phyloP scores from a whole-genome alignment of 352 stramenopile genomes.

The Globisporangium cylindrosporum region DNA sequence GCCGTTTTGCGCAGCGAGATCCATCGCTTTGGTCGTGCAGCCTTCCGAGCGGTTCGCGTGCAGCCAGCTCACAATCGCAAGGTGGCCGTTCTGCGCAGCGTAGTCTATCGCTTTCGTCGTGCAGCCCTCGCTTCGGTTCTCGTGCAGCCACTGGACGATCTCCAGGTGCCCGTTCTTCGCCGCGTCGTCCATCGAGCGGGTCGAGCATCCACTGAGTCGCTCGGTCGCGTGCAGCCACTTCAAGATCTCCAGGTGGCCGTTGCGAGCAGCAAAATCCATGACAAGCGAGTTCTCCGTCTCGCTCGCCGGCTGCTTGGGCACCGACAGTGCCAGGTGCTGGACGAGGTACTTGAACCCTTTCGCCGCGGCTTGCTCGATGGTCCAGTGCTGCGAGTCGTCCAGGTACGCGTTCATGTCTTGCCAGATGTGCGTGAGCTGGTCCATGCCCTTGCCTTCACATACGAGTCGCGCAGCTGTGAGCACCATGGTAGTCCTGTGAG shows the following conservation, averaged over 20 bases:
- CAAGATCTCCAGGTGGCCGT: constrained; percentile 70
- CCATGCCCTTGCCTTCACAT: constrained; percentile 37
- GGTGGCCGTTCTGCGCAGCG: constrained; percentile 51
- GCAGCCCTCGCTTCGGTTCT: constrained; percentile 52
- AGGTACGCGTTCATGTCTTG: constrained; percentile 39
- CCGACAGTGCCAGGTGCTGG: constrained; percentile 51
- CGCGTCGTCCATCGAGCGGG: constrained; percentile 53
- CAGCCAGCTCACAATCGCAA: constrained; percentile 60
- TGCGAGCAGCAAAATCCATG: constrained; percentile 71
- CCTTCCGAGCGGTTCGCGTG: constrained; percentile 38
- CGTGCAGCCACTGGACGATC: constrained; percentile 62
- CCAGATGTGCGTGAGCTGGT: constrained; percentile 63
- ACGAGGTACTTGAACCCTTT: constrained; percentile 64
- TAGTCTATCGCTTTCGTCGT: constrained; percentile 66
- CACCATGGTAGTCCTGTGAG: constrained; percentile 33
- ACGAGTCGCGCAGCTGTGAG: constrained; percentile 49
- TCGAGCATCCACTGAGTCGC: constrained; percentile 48
- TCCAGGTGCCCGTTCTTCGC: constrained; percentile 51
- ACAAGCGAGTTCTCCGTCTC: constrained; percentile 44
- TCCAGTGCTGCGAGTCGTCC: constrained; percentile 59
- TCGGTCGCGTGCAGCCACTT: constrained; percentile 47
- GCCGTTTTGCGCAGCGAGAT: constrained; percentile 59
- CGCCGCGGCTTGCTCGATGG: constrained; percentile 57
- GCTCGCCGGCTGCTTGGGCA: constrained; percentile 15
- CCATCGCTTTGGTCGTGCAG: constrained; percentile 59